Percentiles rank a stretch among this genome's conserved stretches.
These are phyloP conservation scores for Neurospora sp. DNA, from an alignment of 495 filamentous ascomycete species.

Conservation along the genomic window DNA sequence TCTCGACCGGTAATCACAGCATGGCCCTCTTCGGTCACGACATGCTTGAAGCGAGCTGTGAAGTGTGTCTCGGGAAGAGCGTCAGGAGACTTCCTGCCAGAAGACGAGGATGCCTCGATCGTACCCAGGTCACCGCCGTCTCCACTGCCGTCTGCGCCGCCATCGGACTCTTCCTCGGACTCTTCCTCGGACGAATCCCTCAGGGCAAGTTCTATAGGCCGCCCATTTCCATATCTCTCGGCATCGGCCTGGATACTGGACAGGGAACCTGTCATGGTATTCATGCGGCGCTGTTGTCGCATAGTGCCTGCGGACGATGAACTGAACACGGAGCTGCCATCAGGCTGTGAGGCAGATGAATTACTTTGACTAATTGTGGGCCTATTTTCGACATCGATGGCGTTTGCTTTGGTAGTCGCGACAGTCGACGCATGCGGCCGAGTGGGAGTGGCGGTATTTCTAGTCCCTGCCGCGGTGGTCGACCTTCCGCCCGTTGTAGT, in stretches of 20 bases:
- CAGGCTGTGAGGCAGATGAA: not conserved
- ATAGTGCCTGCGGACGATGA: not conserved
- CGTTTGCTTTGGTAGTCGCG: not conserved
- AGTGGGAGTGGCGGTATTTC: not conserved
- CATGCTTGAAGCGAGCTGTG: slow-evolving; percentile 71
- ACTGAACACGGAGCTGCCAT: not conserved
- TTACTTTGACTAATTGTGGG: not conserved
- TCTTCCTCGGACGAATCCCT: slow-evolving; percentile 25
- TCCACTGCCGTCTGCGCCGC: slow-evolving; percentile 6
- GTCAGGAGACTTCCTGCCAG: slow-evolving; percentile 12
- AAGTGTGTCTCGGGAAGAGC: slow-evolving; percentile 32
- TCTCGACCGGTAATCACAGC: slow-evolving; percentile 74
- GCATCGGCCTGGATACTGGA: slow-evolving; percentile 21
- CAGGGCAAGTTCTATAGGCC: slow-evolving; percentile 19
- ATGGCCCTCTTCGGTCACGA: slow-evolving; percentile 71
- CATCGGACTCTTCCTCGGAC: slow-evolving; percentile 19
- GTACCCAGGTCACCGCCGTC: not conserved
- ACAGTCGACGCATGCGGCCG: not conserved
- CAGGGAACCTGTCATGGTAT: slow-evolving; percentile 14
- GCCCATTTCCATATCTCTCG: slow-evolving; percentile 10
- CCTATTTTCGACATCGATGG: not conserved
- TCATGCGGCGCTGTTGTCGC: slow-evolving; percentile 9
- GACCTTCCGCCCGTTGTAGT: not conserved
- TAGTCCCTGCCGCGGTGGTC: not conserved
- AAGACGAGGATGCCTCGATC: slow-evolving; percentile 1